Conservation (phyloP, 257 asterid genomes). For the Capsicum chinense region DNA sequence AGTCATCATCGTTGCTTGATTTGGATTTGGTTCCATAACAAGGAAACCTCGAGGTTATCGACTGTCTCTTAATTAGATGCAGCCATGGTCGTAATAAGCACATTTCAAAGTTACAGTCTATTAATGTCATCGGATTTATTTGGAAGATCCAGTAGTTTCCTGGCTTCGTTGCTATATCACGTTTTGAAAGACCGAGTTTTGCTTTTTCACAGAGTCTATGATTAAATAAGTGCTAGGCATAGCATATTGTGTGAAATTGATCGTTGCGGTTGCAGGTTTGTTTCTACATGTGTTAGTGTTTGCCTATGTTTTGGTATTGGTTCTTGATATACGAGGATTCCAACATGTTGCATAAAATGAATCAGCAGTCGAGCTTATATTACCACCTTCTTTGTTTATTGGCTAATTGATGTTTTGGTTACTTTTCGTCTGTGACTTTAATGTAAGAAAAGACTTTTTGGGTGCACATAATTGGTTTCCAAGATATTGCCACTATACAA, state of each 20-base stretch:
- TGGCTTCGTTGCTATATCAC: not conserved
- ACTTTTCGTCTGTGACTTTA: not conserved
- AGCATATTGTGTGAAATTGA: not conserved
- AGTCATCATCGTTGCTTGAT: slow-evolving; percentile 1
- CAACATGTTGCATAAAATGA: not conserved
- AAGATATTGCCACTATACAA: not conserved
- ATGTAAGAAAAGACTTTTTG: not conserved
- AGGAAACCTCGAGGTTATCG: not conserved
- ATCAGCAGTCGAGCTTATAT: not conserved
- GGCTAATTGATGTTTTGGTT: slow-evolving; percentile 9
- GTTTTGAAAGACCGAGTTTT: not conserved
- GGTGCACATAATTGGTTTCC: not conserved
- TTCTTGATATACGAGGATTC: slow-evolving; percentile 19
- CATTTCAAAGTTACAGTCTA: not conserved
- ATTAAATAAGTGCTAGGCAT: not conserved
- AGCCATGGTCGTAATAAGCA: not conserved
- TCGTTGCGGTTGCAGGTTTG: not conserved
- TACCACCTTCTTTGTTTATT: not conserved
- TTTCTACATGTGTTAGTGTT: slow-evolving; percentile 17
- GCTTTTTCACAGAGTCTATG: not conserved
- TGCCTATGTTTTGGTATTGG: slow-evolving; percentile 8
- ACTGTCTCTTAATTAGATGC: not conserved
- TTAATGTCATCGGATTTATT: not conserved
- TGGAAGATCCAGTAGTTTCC: slow-evolving; percentile 3
- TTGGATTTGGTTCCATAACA: slow-evolving; percentile 12